A percentile compares a stretch with the other conserved stretches of the same genome.
Conservation (phyloP, 768 basidiomycete species). For the Pisolithus marmoratus region DNA sequence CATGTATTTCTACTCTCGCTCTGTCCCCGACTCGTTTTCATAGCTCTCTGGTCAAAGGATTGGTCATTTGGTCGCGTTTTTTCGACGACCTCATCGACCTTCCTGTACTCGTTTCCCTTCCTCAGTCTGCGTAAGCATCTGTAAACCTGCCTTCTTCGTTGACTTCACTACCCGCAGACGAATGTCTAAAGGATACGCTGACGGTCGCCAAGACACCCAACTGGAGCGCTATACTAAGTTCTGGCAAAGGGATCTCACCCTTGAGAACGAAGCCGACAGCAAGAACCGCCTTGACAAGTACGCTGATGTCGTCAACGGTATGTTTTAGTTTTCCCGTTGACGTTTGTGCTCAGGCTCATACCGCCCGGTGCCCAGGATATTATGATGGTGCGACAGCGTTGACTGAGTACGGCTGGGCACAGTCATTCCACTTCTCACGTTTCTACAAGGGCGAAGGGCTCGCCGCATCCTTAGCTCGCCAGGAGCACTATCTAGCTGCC, state of each 20-base stretch:
- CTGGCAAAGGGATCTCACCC: slow-evolving; percentile 79
- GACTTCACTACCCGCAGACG: not conserved
- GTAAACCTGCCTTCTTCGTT: not conserved
- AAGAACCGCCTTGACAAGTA: slow-evolving; percentile 76
- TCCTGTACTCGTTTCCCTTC: not conserved
- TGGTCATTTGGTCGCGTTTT: too few relatives aligned
- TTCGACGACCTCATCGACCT: not conserved
- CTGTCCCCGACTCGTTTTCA: too few relatives aligned
- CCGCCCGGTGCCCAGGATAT: slow-evolving; percentile 53
- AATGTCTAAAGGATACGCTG: slow-evolving; percentile 30
- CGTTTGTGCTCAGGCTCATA: not conserved
- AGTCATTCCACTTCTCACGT: slow-evolving; percentile 94
- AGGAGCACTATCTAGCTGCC: slow-evolving; percentile 94
- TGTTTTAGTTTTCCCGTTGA: slow-evolving; percentile 12
- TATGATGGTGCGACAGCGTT: slow-evolving; percentile 95
- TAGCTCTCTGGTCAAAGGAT: too few relatives aligned
- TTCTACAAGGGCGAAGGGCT: slow-evolving; percentile 91
- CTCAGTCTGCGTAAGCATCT: not conserved
- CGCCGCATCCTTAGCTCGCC: slow-evolving; percentile 71
- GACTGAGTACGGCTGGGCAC: slow-evolving; percentile 91
- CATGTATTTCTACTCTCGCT: too few relatives aligned
- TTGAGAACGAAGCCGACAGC: slow-evolving; percentile 62
- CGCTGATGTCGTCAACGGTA: slow-evolving; percentile 91
- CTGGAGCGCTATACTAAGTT: slow-evolving; percentile 84
- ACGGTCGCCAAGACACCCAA: slow-evolving; percentile 59